Conservation (phyloP, 352 stramenopile genomes). For the Blastocystis sp. region DNA sequence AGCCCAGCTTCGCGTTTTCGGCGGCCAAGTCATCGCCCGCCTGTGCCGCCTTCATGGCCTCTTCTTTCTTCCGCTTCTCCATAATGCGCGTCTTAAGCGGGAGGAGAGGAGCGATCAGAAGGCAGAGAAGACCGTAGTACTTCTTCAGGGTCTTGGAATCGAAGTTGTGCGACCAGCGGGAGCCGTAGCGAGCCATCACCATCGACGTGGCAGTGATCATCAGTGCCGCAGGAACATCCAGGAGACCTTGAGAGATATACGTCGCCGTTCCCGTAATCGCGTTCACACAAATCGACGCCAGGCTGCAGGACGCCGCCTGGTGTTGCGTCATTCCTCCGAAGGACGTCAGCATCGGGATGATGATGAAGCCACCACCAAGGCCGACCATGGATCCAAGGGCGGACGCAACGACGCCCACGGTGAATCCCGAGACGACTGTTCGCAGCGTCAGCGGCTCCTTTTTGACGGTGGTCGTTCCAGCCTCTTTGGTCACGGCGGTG, state of each 20-base stretch:
- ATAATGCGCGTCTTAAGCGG: conserved; percentile 58
- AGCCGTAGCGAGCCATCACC: conserved; percentile 57
- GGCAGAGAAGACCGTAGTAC: conserved; percentile 58
- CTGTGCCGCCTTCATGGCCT: background rate
- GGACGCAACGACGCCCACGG: conserved; percentile 49
- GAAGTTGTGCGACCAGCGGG: conserved; percentile 57
- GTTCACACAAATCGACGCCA: conserved; percentile 59
- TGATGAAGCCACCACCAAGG: conserved; percentile 60
- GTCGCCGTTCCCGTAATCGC: conserved; percentile 47
- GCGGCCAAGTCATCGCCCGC: background rate
- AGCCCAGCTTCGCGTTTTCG: conserved; percentile 38
- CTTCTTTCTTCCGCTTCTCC: conserved; percentile 46
- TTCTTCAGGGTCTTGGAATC: conserved; percentile 57
- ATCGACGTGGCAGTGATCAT: conserved; percentile 58
- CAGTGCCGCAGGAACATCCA: conserved; percentile 56
- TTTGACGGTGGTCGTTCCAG: background rate
- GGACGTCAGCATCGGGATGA: conserved; percentile 59
- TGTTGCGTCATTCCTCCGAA: conserved; percentile 58
- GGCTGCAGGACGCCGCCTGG: conserved; percentile 58
- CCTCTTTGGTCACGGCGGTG: background rate
- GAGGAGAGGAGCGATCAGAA: conserved; percentile 58
- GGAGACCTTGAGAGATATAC: conserved; percentile 57
- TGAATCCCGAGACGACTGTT: background rate
- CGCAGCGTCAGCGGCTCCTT: background rate
- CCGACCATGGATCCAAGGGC: conserved; percentile 59